Percentiles rank a stretch among this genome's conserved stretches.
Conservation (phyloP, 2,329 filamentous ascomycete species). For the Fusarium floridanum region DNA sequence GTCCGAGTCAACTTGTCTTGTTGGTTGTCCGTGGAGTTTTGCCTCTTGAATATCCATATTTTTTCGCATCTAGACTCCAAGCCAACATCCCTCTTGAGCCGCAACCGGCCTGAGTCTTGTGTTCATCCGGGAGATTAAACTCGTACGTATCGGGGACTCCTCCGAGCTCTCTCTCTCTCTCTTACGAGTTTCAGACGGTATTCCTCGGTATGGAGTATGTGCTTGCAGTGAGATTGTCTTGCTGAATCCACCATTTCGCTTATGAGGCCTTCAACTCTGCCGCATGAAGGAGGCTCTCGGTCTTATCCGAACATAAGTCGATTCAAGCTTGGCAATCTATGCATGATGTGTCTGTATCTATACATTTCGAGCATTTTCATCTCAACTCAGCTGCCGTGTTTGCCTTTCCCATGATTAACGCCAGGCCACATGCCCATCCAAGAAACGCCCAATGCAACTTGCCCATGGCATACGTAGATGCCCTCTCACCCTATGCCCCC, state of each 20-base stretch:
- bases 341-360: not conserved
- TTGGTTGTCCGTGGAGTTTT: slow-evolving; percentile 10
- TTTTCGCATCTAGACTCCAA: not conserved
- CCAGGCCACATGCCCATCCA: not conserved
- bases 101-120: not conserved
- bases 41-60: not conserved
- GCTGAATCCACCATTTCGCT: not conserved
- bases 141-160: not conserved
- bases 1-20: slow-evolving; percentile 17
- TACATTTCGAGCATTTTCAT: not conserved
- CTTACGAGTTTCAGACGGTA: not conserved
- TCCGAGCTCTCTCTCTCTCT: not conserved
- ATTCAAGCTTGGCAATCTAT: slow-evolving; percentile 3
- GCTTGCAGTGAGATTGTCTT: not conserved
- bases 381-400: not conserved
- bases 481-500: slow-evolving; percentile 35
- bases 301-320: not conserved
- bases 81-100: not conserved
- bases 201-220: not conserved
- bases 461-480: not conserved
- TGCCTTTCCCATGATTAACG: slow-evolving; percentile 1
- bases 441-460: not conserved
- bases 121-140: not conserved
- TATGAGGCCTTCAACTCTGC: not conserved
- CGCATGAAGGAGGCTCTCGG: not conserved